Evolutionary conservation across 1,139 yeast species (phyloP), one percentile per base, ranked within the genome.

Genomic region (Debaryomycetaceae sp.): DNA sequence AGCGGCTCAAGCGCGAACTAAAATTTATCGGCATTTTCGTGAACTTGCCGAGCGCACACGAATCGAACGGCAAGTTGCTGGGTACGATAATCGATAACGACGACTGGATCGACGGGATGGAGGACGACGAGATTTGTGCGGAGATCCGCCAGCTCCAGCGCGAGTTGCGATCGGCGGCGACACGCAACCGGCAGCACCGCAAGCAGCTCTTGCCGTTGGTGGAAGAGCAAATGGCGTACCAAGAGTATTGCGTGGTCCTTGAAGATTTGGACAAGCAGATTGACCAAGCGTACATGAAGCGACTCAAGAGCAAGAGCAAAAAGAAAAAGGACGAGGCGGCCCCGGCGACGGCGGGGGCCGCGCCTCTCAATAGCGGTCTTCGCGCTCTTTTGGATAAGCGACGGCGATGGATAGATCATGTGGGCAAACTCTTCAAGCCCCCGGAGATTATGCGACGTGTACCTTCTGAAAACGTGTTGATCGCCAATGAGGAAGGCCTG

Each of bases 241-340:
- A 90, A 50, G 98, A 92, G 50, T 92, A 85, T 49, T 63, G 77
- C 32, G 81, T 92, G 11, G 86, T 92, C 32, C 55, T 87, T 37
- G 97, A 90, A 33, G 97, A 90, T 48, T 63, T 92, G 41, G 96
- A 92, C 51, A 90, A 87, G 49, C 98, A 92, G 53, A 90, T 90
- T 16, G 98, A 92, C 50, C 97, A 85, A 53, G 90, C 95, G 10
- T 90, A 86, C 48, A 61, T 81, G 43, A 82, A 87, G 52, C 66
- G 96, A 35, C 69, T 82, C 36, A 74, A 87, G 43, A 85, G 77
- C n/a, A 80, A 85, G 34, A 80, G 78, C 38, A 78, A 78, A 53
- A 81, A 80, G 54, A 79, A 80, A 58, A 82, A 79, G 59, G 59
- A 58, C 27, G 69, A 71, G 32, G 39, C 33, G 37, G 41, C 53